A percentile compares a stretch with the other conserved stretches of the same genome.
These are phyloP conservation scores for Coemansia asiatica DNA, from an alignment of 192 early-diverging fungal species.

Conservation along the genomic window DNA sequence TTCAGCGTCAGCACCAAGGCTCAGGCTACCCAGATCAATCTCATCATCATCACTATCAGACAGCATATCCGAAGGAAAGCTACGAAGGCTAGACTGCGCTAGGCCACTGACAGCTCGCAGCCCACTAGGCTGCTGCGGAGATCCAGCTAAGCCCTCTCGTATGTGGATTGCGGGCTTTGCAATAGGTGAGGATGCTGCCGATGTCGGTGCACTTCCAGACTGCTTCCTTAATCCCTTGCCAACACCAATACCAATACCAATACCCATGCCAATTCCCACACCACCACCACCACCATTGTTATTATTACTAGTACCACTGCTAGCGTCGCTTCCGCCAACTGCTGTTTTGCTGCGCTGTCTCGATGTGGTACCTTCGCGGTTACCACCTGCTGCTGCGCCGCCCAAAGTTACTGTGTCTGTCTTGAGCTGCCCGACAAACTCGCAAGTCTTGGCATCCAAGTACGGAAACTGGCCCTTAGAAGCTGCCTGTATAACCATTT, in stretches of 20 bases:
- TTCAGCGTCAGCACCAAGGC: constrained; percentile 6
- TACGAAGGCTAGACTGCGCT: constrained; percentile 25
- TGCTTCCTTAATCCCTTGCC: background rate
- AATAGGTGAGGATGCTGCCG: constrained; percentile 23
- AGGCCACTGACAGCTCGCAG: constrained; percentile 11
- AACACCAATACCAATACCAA: background rate
- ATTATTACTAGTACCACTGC: background rate
- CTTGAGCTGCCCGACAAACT: constrained; percentile 57
- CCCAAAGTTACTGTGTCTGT: constrained; percentile 39
- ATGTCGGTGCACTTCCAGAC: constrained; percentile 15
- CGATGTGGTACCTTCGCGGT: constrained; percentile 2
- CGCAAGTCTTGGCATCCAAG: constrained; percentile 49
- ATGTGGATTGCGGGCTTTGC: constrained; percentile 14
- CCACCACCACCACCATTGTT: background rate
- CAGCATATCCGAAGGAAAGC: constrained; percentile 13
- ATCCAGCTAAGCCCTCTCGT: constrained; percentile 7
- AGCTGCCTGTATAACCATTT: constrained; percentile 55
- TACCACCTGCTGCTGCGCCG: constrained; percentile 28
- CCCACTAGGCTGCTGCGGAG: constrained; percentile 1
- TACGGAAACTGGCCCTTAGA: constrained; percentile 52
- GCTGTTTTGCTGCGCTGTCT: constrained; percentile 32
- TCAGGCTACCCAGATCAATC: constrained; percentile 8
- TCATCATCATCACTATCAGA: constrained; percentile 13
- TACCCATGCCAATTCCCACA: background rate
- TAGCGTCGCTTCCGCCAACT: background rate